Evolutionary conservation across 768 basidiomycete species (phyloP).

Genomic region (Jaapia argillacea): DNA sequence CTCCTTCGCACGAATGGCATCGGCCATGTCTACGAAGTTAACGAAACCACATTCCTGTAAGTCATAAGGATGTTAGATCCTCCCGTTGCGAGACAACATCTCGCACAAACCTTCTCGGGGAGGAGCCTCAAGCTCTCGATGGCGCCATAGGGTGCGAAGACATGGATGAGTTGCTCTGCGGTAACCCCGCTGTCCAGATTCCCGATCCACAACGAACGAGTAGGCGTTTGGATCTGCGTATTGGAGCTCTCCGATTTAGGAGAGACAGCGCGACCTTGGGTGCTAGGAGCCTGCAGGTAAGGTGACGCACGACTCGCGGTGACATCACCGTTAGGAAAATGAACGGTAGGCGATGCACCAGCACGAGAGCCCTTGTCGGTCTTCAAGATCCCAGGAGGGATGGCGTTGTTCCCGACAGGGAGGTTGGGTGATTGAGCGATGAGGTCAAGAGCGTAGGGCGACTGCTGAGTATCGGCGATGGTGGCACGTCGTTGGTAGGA

Average conservation of each 20-base stretch:
- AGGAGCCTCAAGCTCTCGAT: constrained; percentile 92
- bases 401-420: constrained; percentile 9
- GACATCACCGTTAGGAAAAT: constrained; percentile 59
- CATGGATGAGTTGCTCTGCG: constrained; percentile 88
- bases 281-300: constrained; percentile 60
- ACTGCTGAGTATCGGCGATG: constrained; percentile 40
- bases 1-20: constrained; percentile 96
- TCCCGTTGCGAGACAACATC: neutral
- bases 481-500: constrained; percentile 56
- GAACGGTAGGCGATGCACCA: constrained; percentile 40
- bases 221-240: constrained; percentile 83
- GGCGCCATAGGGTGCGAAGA: constrained; percentile 94
- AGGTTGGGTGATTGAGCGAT: constrained; percentile 21
- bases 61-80: constrained; percentile 3
- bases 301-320: constrained; percentile 42
- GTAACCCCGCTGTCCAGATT: constrained; percentile 93
- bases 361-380: constrained; percentile 46
- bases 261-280: constrained; percentile 68
- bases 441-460: constrained; percentile 49
- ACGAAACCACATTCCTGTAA: constrained; percentile 95
- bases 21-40: constrained; percentile 92
- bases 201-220: constrained; percentile 96
- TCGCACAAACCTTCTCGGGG: constrained; percentile 94
- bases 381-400: constrained; percentile 42
- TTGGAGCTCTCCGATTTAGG: constrained; percentile 68